Evolutionary conservation across 768 basidiomycete species (phyloP).

Genomic region (Baorangia bicolor): DNA sequence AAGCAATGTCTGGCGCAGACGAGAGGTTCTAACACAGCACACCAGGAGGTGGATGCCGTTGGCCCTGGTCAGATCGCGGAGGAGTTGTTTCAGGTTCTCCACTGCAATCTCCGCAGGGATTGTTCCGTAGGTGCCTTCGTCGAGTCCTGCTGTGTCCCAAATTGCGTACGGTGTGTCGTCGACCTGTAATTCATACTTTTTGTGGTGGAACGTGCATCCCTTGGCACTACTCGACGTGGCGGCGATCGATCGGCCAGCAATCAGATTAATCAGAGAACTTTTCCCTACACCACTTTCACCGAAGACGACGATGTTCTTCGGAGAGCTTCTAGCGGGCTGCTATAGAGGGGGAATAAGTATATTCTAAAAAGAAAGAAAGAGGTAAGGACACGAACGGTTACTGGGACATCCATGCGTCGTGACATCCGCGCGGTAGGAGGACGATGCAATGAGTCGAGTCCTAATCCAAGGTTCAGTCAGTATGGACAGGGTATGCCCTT

Average conservation of each 20-base stretch:
- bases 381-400: conserved; percentile 12
- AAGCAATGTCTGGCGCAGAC: conserved; percentile 27
- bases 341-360: conserved; percentile 9
- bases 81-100: conserved; percentile 22
- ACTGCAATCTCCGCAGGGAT: conserved; percentile 32
- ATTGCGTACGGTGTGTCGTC: conserved; percentile 24
- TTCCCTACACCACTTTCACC: conserved; percentile 36
- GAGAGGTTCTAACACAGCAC: conserved; percentile 35
- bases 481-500: conserved; percentile 1
- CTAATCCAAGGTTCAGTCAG: conserved; percentile 7
- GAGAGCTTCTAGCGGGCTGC: conserved; percentile 6
- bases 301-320: conserved; percentile 29
- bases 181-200: conserved; percentile 28
- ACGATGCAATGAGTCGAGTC: conserved; percentile 7
- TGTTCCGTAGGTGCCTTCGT: conserved; percentile 34
- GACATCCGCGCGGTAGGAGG: conserved; percentile 24
- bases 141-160: conserved; percentile 41
- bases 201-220: conserved; percentile 36
- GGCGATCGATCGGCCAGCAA: conserved; percentile 40
- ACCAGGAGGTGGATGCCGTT: conserved; percentile 31
- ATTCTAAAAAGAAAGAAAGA: not conserved
- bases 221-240: conserved; percentile 31
- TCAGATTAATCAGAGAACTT: conserved; percentile 44
- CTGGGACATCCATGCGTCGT: conserved; percentile 17
- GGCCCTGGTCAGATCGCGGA: conserved; percentile 26